phyloP scores from a whole-genome alignment of 495 filamentous ascomycete species.

The Cercophora newfieldiana region DNA sequence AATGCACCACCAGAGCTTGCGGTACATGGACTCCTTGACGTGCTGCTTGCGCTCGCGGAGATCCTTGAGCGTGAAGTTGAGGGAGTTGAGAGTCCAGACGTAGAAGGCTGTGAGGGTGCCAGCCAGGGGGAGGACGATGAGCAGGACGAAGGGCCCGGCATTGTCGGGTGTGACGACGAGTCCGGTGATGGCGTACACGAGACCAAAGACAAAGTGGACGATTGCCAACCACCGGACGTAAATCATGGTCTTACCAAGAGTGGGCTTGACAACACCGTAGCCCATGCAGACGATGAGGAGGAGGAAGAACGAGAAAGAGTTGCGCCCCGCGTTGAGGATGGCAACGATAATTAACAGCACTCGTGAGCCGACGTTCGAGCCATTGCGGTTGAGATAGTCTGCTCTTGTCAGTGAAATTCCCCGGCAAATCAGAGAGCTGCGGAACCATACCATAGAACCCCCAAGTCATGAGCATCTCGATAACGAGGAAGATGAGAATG shows the following conservation, averaged over 20 bases:
- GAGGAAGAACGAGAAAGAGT: conserved; percentile 98
- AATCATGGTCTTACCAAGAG: conserved; percentile 90
- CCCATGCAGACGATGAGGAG: conserved; percentile 99
- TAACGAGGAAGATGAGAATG: conserved; percentile 88
- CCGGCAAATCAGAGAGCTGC: neutral
- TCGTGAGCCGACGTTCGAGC: conserved; percentile 79
- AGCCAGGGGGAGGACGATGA: conserved; percentile 91
- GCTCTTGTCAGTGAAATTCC: conserved; percentile 20
- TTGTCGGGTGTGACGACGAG: conserved; percentile 82
- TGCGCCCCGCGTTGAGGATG: conserved; percentile 86
- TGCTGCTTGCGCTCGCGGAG: conserved; percentile 90
- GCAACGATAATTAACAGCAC: conserved; percentile 86
- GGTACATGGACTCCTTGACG: conserved; percentile 93
- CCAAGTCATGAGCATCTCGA: conserved; percentile 98
- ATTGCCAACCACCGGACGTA: conserved; percentile 89
- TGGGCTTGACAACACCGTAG: conserved; percentile 95
- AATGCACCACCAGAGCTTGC: conserved; percentile 98
- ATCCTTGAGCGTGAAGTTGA: conserved; percentile 94
- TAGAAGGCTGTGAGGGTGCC: conserved; percentile 96
- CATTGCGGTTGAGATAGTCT: conserved; percentile 91
- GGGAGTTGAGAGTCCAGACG: conserved; percentile 95
- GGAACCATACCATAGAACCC: conserved; percentile 75
- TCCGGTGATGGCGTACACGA: conserved; percentile 89
- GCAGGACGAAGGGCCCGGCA: conserved; percentile 79
- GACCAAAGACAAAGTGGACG: conserved; percentile 89